Evolutionary conservation across 2,329 filamentous ascomycete genomes (phyloP).

Genomic region (Trichoderma sp.): DNA sequence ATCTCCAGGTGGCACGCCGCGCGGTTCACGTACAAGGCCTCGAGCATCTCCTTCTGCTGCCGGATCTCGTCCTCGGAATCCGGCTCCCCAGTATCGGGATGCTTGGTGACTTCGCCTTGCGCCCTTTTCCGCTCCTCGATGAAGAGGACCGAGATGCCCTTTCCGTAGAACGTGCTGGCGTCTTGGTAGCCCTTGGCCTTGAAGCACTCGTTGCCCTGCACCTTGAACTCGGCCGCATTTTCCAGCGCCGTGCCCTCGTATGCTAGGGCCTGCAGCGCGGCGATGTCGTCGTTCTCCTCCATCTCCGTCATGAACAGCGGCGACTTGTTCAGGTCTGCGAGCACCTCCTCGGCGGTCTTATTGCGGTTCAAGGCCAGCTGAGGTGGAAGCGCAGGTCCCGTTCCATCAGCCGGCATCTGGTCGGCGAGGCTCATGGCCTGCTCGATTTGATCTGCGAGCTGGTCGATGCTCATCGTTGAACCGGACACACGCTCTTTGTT

Average conservation of each 20-base stretch:
- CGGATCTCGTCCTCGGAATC: constrained; percentile 54
- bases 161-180: constrained; percentile 86
- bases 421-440: constrained; percentile 30
- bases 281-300: constrained; percentile 78
- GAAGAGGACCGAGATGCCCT: constrained; percentile 72
- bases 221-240: constrained; percentile 79
- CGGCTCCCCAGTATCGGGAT: constrained; percentile 28
- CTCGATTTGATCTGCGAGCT: constrained; percentile 43
- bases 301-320: constrained; percentile 97
- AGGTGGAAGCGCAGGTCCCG: constrained; percentile 46
- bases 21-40: constrained; percentile 79
- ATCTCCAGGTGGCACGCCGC: constrained; percentile 87
- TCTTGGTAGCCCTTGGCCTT: constrained; percentile 69
- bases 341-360: constrained; percentile 54
- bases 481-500: not conserved
- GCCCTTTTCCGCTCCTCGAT: constrained; percentile 58
- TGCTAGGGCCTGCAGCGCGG: constrained; percentile 83
- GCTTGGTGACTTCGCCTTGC: constrained; percentile 34
- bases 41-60: constrained; percentile 63
- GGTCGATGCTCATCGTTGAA: constrained; percentile 39
- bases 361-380: constrained; percentile 38
- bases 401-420: constrained; percentile 25
- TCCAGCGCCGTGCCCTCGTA: constrained; percentile 90
- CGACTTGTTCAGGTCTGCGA: constrained; percentile 56
- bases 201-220: constrained; percentile 89